Conservation (phyloP, 1,139 yeast species). For the Debaryomycetaceae sp. region DNA sequence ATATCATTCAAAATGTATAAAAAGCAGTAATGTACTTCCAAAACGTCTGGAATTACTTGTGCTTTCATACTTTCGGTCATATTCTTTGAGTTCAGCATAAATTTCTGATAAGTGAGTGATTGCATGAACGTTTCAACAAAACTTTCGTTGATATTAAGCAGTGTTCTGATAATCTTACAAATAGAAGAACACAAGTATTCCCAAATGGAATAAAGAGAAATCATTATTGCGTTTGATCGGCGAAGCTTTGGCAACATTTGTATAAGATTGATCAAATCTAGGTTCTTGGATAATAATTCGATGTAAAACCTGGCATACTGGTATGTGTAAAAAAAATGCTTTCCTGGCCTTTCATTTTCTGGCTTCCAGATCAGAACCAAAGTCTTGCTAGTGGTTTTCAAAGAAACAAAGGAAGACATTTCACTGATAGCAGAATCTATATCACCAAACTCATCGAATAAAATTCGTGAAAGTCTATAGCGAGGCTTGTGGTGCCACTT, state of each 20-base stretch:
- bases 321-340: conserved; percentile 76
- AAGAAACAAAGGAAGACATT: conserved; percentile 58
- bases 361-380: conserved; percentile 92
- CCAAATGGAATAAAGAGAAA: conserved; percentile 62
- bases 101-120: conserved; percentile 45
- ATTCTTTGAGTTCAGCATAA: conserved; percentile 36
- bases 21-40: conserved; percentile 36
- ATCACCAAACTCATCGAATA: conserved; percentile 53
- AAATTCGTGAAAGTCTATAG: conserved; percentile 66
- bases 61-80: conserved; percentile 28
- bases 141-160: conserved; percentile 41
- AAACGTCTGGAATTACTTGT: conserved; percentile 26
- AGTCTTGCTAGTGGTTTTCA: conserved; percentile 68
- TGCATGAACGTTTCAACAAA: conserved; percentile 55
- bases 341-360: conserved; percentile 87
- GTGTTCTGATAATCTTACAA: conserved; percentile 48
- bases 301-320: conserved; percentile 67
- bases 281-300: conserved; percentile 48
- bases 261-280: conserved; percentile 59
- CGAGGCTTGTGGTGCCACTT: conserved; percentile 92
- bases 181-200: conserved; percentile 50
- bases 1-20: conserved; percentile 59
- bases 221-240: conserved; percentile 73
- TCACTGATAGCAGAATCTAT: conserved; percentile 56
- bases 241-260: conserved; percentile 67